Evolutionary conservation across 257 asterid species (phyloP), one percentile per base, ranked within the genome.

Genomic region (Galeopsis tetrahit): DNA sequence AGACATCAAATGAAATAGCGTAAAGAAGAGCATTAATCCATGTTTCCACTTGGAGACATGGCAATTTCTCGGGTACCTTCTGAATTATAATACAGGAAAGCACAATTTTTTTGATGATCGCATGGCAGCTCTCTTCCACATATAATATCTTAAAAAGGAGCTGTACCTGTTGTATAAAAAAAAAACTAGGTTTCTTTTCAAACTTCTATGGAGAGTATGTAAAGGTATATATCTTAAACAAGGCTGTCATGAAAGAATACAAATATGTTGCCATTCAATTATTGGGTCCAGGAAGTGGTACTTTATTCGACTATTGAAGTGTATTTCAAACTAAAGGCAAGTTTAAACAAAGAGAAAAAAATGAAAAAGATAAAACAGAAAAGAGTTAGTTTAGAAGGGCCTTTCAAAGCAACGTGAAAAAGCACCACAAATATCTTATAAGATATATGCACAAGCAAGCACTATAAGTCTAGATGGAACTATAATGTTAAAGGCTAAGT

Each of bases 331-430:
- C 14, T 7, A 10, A 10, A 44, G 52, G 11, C 5, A 44, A 10
- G n/a, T 44, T 44, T 44, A 44, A 10, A 44, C 15, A 44, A 44
- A 44, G n/a, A n/a, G 13, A 48, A n/a, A 4, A 49, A 21, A 21
- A 21, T 21, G 28, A 21, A 21, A 21, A 21, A 21, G 28, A 21
- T 21, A 21, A 21, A 21, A 21, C 28, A 21, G 28, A 21, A 21
- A 21, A 49, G n/a, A 49, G 14, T n/a, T 49, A 6, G 11, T 10
- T 60, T 77, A 43, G 33, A 59, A 65, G 14, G 34, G 35, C 65
- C 13, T 21, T 69, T 4, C 42, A 2, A 7, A n/a, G 15, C 53
- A n/a, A 7, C 4, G 36, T 28, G n/a, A 48, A n/a, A 46, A 48
- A 13, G n/a, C 55, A 48, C 55, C 55, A 5, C 7, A 13, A n/a